Base-by-base conservation (phyloP, 2,329 filamentous ascomycete species). In the Emydomyces testavorans region DNA sequence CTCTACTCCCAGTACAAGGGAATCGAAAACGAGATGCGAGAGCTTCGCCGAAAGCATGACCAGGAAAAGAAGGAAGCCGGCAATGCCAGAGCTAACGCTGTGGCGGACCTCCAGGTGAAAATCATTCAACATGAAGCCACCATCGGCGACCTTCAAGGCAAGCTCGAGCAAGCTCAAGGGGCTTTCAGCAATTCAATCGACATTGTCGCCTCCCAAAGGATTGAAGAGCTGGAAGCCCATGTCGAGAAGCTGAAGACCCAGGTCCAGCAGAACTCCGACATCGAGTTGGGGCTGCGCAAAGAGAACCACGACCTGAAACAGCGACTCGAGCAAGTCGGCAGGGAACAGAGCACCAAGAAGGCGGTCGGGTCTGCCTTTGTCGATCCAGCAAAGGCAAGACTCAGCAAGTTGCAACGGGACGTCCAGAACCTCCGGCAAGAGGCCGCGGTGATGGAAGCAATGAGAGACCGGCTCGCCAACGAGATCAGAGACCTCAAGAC, bases 251-350 rank as follows among this genome's bases (percentile, higher is more conserved):
- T 51, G 24, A 35, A 93, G 64, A 73, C 93, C 61, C 83, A 90
- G 61, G 78, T 79, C 36, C 70, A 81, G 24, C 78, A 83, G 54
- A 80, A 87, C 56, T 83, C 85, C 0, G 80, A 76, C 34, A 68
- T 74, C n/a, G 76, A 80, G 20, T 28, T 45, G 32, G 24, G 20
- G 26, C 32, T 48, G 45, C 24, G 34, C 6, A 38, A 35, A 24
- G 38, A 48, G 15, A 41, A 26, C 35, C 26, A 40, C 13, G 26
- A 43, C 32, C 50, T 52, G 32, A 43, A 49, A 34, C 31, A 46
- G 31, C 50, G 38, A 23, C 41, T 52, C 23, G 18, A 29, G n/a
- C 34, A 45, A 18, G 21, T 39, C 16, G 44, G 24, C 13, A 23
- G 44, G 24, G 34, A 39, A 26, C 35, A 46, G 39, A 46, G 44